A percentile compares a stretch with the other conserved stretches of the same genome.
Conservation (phyloP, 176 grass and related monocot genomes). For the Oryza coarctata region DNA sequence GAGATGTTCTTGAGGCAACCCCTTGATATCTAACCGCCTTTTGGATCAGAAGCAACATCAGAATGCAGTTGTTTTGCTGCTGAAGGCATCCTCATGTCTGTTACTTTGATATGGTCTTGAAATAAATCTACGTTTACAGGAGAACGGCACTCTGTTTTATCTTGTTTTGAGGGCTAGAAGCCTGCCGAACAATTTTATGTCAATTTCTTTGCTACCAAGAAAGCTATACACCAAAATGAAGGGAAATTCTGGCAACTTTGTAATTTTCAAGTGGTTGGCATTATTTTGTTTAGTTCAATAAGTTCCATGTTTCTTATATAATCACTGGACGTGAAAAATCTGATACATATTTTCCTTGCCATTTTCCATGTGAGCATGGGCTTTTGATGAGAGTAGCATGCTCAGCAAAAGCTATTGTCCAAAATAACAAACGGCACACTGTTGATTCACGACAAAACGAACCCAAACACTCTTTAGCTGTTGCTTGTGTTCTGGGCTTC, state of each 20-base stretch:
- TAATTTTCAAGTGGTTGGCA: constrained; percentile 4
- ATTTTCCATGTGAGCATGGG: neutral
- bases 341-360: neutral
- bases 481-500: no score
- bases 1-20: constrained; percentile 83
- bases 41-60: constrained; percentile 25
- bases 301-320: neutral
- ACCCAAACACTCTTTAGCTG: no score
- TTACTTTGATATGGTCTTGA: constrained; percentile 44
- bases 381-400: neutral
- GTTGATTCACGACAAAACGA: no score
- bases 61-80: constrained; percentile 28
- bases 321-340: neutral
- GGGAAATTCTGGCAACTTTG: constrained; percentile 27
- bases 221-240: constrained; percentile 21
- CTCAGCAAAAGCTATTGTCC: no score
- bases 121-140: constrained; percentile 53
- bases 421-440: no score
- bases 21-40: constrained; percentile 49
- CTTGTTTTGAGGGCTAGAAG: constrained; percentile 36
- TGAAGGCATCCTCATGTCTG: constrained; percentile 22
- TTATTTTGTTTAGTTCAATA: neutral
- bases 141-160: constrained; percentile 41
- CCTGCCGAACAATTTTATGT: constrained; percentile 21
- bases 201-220: constrained; percentile 33